These are phyloP conservation scores for Ruellia speciosa DNA, from an alignment of 305 asterid species.

Conservation along the genomic window DNA sequence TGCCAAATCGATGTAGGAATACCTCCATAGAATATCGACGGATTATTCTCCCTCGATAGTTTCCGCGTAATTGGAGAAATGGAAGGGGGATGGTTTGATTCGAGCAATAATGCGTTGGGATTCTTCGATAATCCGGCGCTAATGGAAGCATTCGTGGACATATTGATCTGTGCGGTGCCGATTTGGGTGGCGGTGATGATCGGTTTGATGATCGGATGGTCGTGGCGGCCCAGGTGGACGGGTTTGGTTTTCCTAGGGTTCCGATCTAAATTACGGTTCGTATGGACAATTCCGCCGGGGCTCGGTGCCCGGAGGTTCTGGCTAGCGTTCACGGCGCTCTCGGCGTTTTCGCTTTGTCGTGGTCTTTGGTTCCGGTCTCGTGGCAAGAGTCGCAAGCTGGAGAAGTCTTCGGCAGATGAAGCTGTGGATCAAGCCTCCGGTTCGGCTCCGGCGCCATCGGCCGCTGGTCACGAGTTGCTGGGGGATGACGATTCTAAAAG, in stretches of 20 bases:
- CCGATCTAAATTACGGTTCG: conserved; percentile 68
- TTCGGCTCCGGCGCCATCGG: conserved; percentile 18
- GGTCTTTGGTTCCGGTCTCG: conserved; percentile 58
- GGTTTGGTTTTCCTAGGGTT: conserved; percentile 70
- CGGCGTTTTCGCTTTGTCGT: conserved; percentile 79
- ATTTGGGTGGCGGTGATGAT: conserved; percentile 96
- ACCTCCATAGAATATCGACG: conserved; percentile 9
- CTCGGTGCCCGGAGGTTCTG: conserved; percentile 80
- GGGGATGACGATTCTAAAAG: conserved; percentile 26
- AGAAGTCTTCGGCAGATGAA: conserved; percentile 29
- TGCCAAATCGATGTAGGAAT: conserved; percentile 26
- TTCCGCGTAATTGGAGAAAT: conserved; percentile 24
- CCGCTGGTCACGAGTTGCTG: conserved; percentile 18
- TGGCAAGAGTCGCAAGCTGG: conserved; percentile 38
- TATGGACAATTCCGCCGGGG: conserved; percentile 90
- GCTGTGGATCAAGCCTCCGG: conserved; percentile 20
- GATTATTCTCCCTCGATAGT: conserved; percentile 18
- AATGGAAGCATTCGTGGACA: conserved; percentile 84
- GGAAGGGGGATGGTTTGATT: conserved; percentile 53
- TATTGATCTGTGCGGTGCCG: conserved; percentile 78
- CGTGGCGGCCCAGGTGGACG: conserved; percentile 90
- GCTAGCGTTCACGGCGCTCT: conserved; percentile 84
- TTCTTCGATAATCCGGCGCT: conserved; percentile 47
- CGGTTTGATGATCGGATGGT: conserved; percentile 89
- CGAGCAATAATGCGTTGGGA: conserved; percentile 31